Percentiles rank a stretch among this genome's conserved stretches.
Conservation (phyloP, 2,329 filamentous ascomycete genomes). For the Cordyceps farinosa region DNA sequence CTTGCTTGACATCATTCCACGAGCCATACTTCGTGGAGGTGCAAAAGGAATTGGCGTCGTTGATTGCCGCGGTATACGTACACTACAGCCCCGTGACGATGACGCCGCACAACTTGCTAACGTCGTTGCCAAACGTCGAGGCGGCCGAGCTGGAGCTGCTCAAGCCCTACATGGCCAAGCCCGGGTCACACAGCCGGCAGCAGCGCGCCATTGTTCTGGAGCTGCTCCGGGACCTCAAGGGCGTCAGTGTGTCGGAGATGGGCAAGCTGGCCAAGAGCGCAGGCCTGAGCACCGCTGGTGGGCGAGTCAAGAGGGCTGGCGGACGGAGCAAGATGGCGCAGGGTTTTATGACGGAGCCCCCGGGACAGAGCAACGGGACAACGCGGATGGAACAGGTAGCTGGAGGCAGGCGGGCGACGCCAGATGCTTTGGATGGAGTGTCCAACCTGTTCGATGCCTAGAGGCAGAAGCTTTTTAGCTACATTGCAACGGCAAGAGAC, state of each 20-base stretch:
- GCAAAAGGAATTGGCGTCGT: constrained; percentile 82
- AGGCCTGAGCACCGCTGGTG: constrained; percentile 30
- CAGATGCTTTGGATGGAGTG: constrained; percentile 53
- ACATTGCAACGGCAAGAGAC: background rate
- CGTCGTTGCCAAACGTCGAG: constrained; percentile 74
- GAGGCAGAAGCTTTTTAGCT: constrained; percentile 1
- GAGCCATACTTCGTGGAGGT: constrained; percentile 96
- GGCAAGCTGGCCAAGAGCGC: constrained; percentile 68
- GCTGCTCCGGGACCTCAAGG: constrained; percentile 79
- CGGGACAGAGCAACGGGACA: constrained; percentile 29
- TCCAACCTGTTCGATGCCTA: constrained; percentile 48
- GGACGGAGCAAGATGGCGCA: constrained; percentile 59
- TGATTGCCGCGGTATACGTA: constrained; percentile 82
- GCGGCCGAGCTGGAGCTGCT: constrained; percentile 63
- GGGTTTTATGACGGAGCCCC: constrained; percentile 58
- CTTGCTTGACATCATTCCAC: constrained; percentile 84
- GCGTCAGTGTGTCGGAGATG: constrained; percentile 89
- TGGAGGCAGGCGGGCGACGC: constrained; percentile 36
- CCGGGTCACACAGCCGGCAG: constrained; percentile 62
- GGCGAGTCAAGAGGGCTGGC: constrained; percentile 40
- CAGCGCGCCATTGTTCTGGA: constrained; percentile 81
- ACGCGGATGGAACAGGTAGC: constrained; percentile 27
- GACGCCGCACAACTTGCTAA: constrained; percentile 72
- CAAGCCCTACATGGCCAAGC: constrained; percentile 56
- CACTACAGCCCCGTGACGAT: constrained; percentile 67